Conservation (phyloP, 169 alveolate species). For the Cryptosporidium tyzzeri region DNA sequence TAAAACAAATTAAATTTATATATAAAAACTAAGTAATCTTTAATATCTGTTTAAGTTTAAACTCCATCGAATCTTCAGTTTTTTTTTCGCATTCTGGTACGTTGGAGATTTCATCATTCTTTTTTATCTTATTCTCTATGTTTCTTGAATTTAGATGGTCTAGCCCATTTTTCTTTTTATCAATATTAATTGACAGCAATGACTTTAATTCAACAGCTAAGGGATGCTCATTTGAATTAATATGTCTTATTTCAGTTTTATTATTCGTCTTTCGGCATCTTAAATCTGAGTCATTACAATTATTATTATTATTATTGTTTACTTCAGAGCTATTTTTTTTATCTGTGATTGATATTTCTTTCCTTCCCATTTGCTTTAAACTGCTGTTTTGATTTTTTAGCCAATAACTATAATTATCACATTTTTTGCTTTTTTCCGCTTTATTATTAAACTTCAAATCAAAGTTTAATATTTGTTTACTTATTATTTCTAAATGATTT, state of each 20-base stretch:
- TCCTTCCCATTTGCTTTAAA: background rate
- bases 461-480: background rate
- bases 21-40: background rate
- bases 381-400: background rate
- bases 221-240: background rate
- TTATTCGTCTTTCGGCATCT: background rate
- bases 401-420: background rate
- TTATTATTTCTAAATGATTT: constrained; percentile 2
- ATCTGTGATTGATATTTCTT: background rate
- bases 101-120: background rate
- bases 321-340: background rate
- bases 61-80: background rate
- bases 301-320: background rate
- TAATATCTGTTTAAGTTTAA: constrained; percentile 18
- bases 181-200: background rate
- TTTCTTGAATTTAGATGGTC: too few species aligned
- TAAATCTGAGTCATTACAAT: background rate
- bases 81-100: background rate
- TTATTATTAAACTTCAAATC: background rate
- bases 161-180: background rate
- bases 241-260: background rate
- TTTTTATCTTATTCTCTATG: background rate
- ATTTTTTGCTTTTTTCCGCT: background rate
- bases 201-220: background rate
- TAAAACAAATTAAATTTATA: background rate